Conservation (phyloP, 139 green algal species). For the Klebsormidium nitens region DNA sequence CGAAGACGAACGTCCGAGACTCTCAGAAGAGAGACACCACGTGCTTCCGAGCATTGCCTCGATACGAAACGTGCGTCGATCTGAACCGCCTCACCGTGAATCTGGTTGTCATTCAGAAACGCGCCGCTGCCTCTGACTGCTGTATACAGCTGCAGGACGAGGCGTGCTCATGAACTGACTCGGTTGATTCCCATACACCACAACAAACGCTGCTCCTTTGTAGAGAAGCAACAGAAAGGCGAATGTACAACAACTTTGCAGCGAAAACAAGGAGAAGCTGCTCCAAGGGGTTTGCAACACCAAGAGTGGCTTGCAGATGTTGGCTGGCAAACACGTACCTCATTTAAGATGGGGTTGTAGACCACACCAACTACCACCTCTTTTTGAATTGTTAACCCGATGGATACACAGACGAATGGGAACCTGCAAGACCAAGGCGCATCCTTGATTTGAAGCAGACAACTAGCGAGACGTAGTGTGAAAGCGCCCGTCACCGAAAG, state of each 20-base stretch:
- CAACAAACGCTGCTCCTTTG: too few species aligned
- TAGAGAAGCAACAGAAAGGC: neutral
- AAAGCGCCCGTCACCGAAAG: neutral
- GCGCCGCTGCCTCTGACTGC: too few species aligned
- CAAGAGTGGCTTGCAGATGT: neutral
- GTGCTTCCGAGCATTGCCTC: too few species aligned
- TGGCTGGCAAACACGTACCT: slow-evolving; percentile 54
- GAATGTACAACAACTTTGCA: neutral
- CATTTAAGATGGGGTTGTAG: slow-evolving; percentile 86
- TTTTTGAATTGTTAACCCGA: slow-evolving; percentile 67
- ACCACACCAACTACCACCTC: slow-evolving; percentile 86
- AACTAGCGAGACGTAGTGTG: neutral
- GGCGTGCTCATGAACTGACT: neutral
- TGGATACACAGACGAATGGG: slow-evolving; percentile 87
- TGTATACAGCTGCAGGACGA: neutral
- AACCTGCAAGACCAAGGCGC: slow-evolving; percentile 45
- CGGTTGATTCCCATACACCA: neutral
- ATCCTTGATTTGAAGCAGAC: neutral
- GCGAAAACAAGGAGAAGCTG: neutral
- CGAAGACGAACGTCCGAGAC: too few species aligned
- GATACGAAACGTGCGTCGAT: too few species aligned
- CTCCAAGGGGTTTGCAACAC: neutral
- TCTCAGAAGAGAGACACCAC: too few species aligned
- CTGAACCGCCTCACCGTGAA: too few species aligned
- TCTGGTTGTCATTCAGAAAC: too few species aligned